Conservation (phyloP, 768 basidiomycete genomes). For the Dendrothele bispora region DNA sequence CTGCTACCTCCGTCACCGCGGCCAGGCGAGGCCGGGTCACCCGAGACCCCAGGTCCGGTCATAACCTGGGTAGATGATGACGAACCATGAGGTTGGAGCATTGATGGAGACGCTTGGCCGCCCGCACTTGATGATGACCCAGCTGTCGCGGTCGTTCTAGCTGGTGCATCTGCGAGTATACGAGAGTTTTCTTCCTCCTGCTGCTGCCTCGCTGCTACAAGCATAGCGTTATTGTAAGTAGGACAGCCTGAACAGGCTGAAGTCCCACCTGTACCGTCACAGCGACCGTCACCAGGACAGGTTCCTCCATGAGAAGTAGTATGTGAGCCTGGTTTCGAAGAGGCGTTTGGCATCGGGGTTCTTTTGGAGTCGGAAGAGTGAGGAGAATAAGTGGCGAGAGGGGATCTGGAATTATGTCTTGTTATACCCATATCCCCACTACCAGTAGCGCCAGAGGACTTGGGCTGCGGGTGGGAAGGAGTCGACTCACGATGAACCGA, state of each 20-base stretch:
- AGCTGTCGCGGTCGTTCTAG: slow-evolving; percentile 15
- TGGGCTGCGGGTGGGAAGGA: neutral
- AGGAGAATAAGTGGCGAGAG: neutral
- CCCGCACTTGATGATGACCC: neutral
- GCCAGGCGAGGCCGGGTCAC: neutral
- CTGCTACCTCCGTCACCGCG: slow-evolving; percentile 32
- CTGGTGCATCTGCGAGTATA: slow-evolving; percentile 20
- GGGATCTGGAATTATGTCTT: neutral
- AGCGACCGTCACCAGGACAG: slow-evolving; percentile 98
- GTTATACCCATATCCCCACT: neutral
- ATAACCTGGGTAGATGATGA: slow-evolving; percentile 1
- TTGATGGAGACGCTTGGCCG: neutral
- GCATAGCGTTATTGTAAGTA: slow-evolving; percentile 92
- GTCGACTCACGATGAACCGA: neutral
- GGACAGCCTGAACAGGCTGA: slow-evolving; percentile 94
- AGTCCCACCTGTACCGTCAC: slow-evolving; percentile 96
- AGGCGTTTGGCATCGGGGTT: neutral
- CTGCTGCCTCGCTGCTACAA: slow-evolving; percentile 48
- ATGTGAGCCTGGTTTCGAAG: neutral
- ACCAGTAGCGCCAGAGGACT: neutral
- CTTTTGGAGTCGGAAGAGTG: neutral
- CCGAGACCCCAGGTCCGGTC: neutral
- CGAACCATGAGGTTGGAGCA: slow-evolving; percentile 5
- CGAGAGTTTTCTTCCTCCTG: slow-evolving; percentile 16
- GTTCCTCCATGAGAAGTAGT: slow-evolving; percentile 49